Base-by-base conservation (phyloP, 1,284 basidiomycete species). In the Pseudozyma tsukubaensis region DNA sequence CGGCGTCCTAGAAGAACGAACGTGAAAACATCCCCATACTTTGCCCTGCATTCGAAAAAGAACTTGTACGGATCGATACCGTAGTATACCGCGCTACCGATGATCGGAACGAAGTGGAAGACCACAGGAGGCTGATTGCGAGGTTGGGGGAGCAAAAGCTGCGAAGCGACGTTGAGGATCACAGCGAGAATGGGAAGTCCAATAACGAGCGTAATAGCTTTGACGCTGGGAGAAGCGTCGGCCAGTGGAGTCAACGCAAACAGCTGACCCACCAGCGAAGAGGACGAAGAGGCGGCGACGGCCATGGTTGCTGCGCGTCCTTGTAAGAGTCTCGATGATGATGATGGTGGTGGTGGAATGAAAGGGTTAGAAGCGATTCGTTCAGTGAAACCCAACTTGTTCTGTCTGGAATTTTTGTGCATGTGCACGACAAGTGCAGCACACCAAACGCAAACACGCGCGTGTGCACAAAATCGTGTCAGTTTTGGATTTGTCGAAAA, bases 11-110 rank as follows among this genome's bases (percentile, higher is more conserved):
- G 87, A 10, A 99, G 87, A 50, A 77, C 72, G 66, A 84, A 84
- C 0, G 96, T 97, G 86, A 98, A 99, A n/a, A 97, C 90, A 57
- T 90, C 88, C 43, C 89, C 89, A 53, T 77, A 77, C 90, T 95
- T 96, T 76, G 92, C 91, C 65, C 91, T 89, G 84, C 90, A 91
- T 47, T 88, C 87, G 61, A 90, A 89, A 81, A 93, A 88, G 85
- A 94, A 93, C 64, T 87, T 88, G 84, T 93, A 88, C 2, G 92
- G 92, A 83, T 94, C 91, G 79, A 92, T 89, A 21, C 92, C 92
- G 74, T 94, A 94, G 48, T 86, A 73, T 43, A 87, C 87, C 1
- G 92, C 91, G 32, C 90, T 92, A 12, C 92, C 92, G 71, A 94
- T 87, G 84, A 90, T 87, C 18, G 92, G 92, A 64, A 93, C 86